Conservation (phyloP, 192 early-diverging fungal species). For the Coemansia sp. region DNA sequence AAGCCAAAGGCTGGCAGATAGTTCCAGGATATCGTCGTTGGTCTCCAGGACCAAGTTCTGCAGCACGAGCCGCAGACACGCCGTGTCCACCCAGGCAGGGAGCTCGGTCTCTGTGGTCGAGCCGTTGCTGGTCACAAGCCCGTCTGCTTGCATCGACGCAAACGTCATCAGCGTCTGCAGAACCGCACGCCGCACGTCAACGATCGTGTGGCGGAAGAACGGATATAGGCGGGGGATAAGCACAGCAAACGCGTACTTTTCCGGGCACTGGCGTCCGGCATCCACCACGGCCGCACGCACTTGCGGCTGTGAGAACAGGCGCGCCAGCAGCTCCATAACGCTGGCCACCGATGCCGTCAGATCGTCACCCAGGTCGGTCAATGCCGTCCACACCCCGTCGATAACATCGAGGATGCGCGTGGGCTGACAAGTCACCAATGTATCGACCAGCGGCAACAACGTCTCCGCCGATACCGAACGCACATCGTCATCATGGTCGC, state of each 20-base stretch:
- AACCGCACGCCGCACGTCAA: constrained; percentile 75
- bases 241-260: constrained; percentile 28
- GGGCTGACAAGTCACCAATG: constrained; percentile 64
- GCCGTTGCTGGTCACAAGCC: background rate
- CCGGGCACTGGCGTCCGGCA: constrained; percentile 2
- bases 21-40: constrained; percentile 29
- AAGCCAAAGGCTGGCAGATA: constrained; percentile 58
- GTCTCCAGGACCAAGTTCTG: constrained; percentile 95
- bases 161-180: constrained; percentile 75
- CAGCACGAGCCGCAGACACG: constrained; percentile 70
- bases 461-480: constrained; percentile 86
- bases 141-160: constrained; percentile 46
- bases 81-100: constrained; percentile 62
- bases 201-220: constrained; percentile 92
- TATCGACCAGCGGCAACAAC: constrained; percentile 77
- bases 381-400: constrained; percentile 76
- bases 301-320: constrained; percentile 55
- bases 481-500: constrained; percentile 91
- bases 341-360: constrained; percentile 84
- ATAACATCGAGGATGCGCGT: constrained; percentile 69
- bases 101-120: no score
- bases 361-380: constrained; percentile 86
- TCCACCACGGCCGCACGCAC: constrained; percentile 22
- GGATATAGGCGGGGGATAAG: constrained; percentile 85
- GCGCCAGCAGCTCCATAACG: constrained; percentile 88